Percentiles rank a stretch among this genome's conserved stretches.
These are phyloP conservation scores for Quercus cerris DNA, from an alignment of 306 rosid species.

Conservation along the genomic window DNA sequence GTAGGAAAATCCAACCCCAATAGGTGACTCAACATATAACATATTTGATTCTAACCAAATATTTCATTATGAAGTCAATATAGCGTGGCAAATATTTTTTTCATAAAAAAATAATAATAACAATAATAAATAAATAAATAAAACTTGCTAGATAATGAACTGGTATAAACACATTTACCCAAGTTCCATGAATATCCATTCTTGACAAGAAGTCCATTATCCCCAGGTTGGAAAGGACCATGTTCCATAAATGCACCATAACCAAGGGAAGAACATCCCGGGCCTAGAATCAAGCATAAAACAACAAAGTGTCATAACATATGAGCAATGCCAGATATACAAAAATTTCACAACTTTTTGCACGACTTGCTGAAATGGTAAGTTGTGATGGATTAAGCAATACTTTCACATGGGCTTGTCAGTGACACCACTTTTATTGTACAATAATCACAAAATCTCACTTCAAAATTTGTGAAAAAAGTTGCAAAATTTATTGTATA, in stretches of 20 bases:
- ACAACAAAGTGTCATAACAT: neutral
- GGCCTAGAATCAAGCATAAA: neutral
- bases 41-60: neutral
- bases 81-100: neutral
- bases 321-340: too few species aligned
- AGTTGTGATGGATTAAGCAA: too few species aligned
- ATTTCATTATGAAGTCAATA: neutral
- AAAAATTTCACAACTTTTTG: neutral
- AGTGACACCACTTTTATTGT: too few species aligned
- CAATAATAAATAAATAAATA: too few species aligned
- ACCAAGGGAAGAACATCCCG: neutral
- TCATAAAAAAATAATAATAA: neutral
- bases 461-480: too few species aligned
- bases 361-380: too few species aligned
- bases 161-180: neutral
- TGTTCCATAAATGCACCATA: neutral
- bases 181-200: conserved; percentile 1
- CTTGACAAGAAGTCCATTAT: neutral
- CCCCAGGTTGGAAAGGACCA: neutral
- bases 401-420: too few species aligned
- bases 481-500: too few species aligned
- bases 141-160: neutral
- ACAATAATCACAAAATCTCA: too few species aligned
- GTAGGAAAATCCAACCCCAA: neutral
- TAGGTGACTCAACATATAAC: neutral